These are phyloP conservation scores for Kurtzmaniella natalensis DNA, from an alignment of 1,139 yeast species.

Conservation along the genomic window DNA sequence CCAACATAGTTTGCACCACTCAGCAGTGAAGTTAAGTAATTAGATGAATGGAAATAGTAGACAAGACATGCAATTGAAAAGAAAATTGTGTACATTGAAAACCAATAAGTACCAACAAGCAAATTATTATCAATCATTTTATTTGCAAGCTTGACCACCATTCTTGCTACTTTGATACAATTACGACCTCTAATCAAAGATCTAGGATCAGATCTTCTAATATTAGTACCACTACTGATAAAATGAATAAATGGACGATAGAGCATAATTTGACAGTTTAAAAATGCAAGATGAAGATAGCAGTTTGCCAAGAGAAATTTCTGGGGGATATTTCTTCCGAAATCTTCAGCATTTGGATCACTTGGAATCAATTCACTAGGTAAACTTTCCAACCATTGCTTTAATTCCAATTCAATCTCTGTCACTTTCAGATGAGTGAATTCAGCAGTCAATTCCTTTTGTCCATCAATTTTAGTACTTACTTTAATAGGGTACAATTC, in stretches of 20 bases:
- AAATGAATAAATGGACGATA: conserved; percentile 92
- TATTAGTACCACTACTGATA: conserved; percentile 52
- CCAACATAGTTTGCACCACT: conserved; percentile 43
- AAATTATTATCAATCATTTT: conserved; percentile 74
- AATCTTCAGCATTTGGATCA: conserved; percentile 36
- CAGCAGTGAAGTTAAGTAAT: conserved; percentile 23
- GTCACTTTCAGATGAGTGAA: conserved; percentile 62
- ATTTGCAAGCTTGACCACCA: conserved; percentile 78
- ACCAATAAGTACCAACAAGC: conserved; percentile 89
- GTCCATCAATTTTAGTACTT: conserved; percentile 9
- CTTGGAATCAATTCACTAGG: conserved; percentile 77
- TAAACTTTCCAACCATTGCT: conserved; percentile 69
- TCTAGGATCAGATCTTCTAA: conserved; percentile 41
- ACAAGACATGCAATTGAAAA: conserved; percentile 86
- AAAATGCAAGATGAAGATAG: conserved; percentile 69
- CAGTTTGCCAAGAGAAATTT: conserved; percentile 69
- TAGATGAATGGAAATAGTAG: conserved; percentile 75
- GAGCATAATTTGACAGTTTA: conserved; percentile 79
- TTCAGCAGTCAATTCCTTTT: conserved; percentile 24
- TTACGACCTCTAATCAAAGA: conserved; percentile 69
- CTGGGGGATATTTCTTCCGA: conserved; percentile 47
- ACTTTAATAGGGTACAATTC: conserved; percentile 42
- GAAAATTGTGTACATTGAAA: conserved; percentile 86
- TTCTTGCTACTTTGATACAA: conserved; percentile 80
- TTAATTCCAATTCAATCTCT: conserved; percentile 66